Conservation (phyloP, 23 red algal species). For the Gracilaria domingensis region DNA sequence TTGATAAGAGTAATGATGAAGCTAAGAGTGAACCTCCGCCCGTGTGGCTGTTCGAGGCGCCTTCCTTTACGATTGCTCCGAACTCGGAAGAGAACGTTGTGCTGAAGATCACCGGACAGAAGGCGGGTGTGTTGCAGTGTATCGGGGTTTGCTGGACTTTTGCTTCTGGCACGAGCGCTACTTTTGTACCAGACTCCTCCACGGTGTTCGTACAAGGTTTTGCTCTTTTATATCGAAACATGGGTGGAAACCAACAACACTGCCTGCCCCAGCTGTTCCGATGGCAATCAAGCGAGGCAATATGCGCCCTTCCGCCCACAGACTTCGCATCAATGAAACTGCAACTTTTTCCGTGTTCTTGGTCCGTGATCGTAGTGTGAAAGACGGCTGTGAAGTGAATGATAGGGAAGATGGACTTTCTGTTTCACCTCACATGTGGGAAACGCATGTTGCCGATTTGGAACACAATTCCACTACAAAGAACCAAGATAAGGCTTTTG, state of each 20-base stretch:
- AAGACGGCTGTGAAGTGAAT: slow-evolving; percentile 2
- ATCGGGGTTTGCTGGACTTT: slow-evolving; percentile 62
- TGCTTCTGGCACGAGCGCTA: slow-evolving; percentile 35
- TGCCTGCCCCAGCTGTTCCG: slow-evolving; percentile 24
- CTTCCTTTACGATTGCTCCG: slow-evolving; percentile 24
- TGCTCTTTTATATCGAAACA: slow-evolving; percentile 53
- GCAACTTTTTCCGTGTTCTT: slow-evolving; percentile 68
- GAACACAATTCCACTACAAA: no score
- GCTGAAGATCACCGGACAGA: slow-evolving; percentile 12
- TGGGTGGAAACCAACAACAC: slow-evolving; percentile 44
- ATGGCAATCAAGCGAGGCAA: slow-evolving; percentile 15
- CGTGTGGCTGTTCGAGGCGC: slow-evolving; percentile 18
- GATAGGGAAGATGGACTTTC: neutral
- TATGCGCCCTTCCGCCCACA: slow-evolving; percentile 15
- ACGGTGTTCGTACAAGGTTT: slow-evolving; percentile 46
- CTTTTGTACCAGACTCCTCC: slow-evolving; percentile 11
- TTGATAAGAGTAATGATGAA: neutral
- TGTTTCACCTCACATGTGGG: neutral
- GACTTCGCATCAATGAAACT: slow-evolving; percentile 67
- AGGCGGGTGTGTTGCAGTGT: slow-evolving; percentile 50
- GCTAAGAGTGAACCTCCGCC: neutral
- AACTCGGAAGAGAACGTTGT: slow-evolving; percentile 16
- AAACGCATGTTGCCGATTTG: neutral
- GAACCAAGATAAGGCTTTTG: neutral
- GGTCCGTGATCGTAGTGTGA: slow-evolving; percentile 38